Evolutionary conservation across 106 monocot genomes (phyloP).

Genomic region (Acorus gramineus): DNA sequence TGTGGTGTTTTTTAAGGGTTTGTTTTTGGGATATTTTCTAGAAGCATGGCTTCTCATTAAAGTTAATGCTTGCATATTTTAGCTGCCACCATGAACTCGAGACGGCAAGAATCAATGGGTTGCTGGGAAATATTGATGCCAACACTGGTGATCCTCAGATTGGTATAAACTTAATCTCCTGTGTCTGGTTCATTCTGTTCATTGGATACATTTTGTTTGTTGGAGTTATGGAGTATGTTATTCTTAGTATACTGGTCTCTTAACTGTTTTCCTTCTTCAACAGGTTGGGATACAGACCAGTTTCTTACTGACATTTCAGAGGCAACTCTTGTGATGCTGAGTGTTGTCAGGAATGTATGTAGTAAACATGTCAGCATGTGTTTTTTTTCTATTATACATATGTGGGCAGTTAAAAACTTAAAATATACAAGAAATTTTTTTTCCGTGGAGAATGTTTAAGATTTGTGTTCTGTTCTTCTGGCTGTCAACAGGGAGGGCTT

Average conservation of each 20-base stretch:
- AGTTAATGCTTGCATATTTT: slow-evolving; percentile 1
- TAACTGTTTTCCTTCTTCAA: not conserved
- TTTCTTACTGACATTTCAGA: slow-evolving; percentile 87
- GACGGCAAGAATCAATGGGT: slow-evolving; percentile 91
- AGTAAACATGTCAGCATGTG: not conserved
- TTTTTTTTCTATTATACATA: not conserved
- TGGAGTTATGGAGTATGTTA: too few relatives aligned
- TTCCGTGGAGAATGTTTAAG: not conserved
- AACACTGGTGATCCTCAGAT: slow-evolving; percentile 98
- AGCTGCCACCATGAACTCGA: slow-evolving; percentile 99
- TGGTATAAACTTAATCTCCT: slow-evolving; percentile 25
- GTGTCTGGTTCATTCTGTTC: too few relatives aligned
- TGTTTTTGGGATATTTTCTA: too few relatives aligned
- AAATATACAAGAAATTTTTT: not conserved
- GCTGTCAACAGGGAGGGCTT: slow-evolving; percentile 58
- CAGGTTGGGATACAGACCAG: slow-evolving; percentile 99
- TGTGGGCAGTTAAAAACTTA: not conserved
- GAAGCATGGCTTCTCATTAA: too few relatives aligned
- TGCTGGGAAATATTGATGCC: slow-evolving; percentile 94
- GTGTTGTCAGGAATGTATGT: slow-evolving; percentile 88
- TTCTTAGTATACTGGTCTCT: not conserved
- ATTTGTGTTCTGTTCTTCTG: not conserved
- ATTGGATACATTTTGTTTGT: too few relatives aligned
- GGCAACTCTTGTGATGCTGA: slow-evolving; percentile 90
- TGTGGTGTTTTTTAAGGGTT: too few relatives aligned